Conservation (phyloP, 306 rosid genomes). For the Trichosanthes cucumerina region DNA sequence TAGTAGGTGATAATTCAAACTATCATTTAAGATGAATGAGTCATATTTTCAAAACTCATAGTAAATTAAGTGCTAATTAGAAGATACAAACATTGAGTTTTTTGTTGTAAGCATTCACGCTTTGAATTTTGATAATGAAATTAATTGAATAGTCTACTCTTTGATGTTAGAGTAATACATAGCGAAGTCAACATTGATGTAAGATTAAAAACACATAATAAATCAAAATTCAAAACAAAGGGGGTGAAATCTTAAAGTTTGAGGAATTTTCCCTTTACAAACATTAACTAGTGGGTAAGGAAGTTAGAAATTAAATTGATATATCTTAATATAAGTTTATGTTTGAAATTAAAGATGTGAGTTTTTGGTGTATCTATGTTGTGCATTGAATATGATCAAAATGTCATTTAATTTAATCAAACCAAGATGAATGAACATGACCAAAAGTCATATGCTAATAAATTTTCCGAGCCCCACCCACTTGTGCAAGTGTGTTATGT, state of each 20-base stretch:
- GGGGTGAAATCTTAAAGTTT: no score
- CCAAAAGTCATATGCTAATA: neutral
- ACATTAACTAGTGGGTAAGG: neutral
- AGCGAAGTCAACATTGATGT: neutral
- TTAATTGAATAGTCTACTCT: neutral
- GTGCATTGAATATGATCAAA: constrained; percentile 4
- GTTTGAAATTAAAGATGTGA: neutral
- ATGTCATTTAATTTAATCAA: neutral
- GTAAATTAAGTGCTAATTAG: neutral
- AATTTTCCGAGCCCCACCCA: constrained; percentile 1
- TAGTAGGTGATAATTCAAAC: no score
- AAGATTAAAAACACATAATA: neutral
- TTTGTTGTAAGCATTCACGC: neutral
- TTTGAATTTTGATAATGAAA: neutral
- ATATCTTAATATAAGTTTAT: neutral
- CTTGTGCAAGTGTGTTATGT: neutral
- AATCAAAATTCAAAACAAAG: neutral
- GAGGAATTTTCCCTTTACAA: neutral
- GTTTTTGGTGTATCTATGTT: neutral
- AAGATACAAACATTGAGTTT: neutral
- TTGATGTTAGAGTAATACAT: neutral
- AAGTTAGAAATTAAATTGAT: neutral
- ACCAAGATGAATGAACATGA: neutral
- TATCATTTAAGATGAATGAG: no score
- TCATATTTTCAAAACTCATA: no score